phyloP scores from a whole-genome alignment of 2,329 filamentous ascomycete genomes.

The Pseudofabraea citricarpa region DNA sequence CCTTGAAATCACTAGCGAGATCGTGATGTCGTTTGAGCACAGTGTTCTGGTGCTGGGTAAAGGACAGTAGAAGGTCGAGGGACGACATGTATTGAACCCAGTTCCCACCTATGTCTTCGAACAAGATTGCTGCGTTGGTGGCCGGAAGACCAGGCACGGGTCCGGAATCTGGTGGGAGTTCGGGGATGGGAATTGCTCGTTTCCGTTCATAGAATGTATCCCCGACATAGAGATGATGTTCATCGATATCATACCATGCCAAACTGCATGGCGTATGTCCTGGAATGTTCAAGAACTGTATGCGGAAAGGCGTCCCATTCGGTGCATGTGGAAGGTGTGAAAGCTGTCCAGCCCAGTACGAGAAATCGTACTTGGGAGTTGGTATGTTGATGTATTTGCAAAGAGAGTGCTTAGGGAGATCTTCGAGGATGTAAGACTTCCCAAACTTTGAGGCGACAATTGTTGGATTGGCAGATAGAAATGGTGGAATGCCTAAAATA shows the following conservation, averaged over 20 bases:
- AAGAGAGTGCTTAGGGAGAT: conserved; percentile 34
- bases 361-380: conserved; percentile 35
- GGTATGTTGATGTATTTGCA: conserved; percentile 32
- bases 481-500: conserved; percentile 25
- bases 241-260: conserved; percentile 38
- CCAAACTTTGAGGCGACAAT: conserved; percentile 31
- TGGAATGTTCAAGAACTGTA: conserved; percentile 39
- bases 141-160: conserved; percentile 13
- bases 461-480: conserved; percentile 14
- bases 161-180: conserved; percentile 17
- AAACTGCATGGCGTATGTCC: conserved; percentile 42
- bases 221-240: conserved; percentile 39
- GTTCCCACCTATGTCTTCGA: conserved; percentile 32
- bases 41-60: conserved; percentile 29
- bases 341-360: conserved; percentile 35
- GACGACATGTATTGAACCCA: conserved; percentile 33
- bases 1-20: conserved; percentile 12
- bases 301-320: conserved; percentile 23
- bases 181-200: conserved; percentile 21
- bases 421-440: conserved; percentile 33
- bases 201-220: conserved; percentile 38
- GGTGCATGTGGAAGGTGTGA: conserved; percentile 23
- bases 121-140: conserved; percentile 29
- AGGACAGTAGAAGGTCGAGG: conserved; percentile 29
- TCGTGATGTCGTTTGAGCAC: conserved; percentile 15